phyloP scores from a whole-genome alignment of 176 grass and related monocot genomes.

The Tillandsia fasciculata region DNA sequence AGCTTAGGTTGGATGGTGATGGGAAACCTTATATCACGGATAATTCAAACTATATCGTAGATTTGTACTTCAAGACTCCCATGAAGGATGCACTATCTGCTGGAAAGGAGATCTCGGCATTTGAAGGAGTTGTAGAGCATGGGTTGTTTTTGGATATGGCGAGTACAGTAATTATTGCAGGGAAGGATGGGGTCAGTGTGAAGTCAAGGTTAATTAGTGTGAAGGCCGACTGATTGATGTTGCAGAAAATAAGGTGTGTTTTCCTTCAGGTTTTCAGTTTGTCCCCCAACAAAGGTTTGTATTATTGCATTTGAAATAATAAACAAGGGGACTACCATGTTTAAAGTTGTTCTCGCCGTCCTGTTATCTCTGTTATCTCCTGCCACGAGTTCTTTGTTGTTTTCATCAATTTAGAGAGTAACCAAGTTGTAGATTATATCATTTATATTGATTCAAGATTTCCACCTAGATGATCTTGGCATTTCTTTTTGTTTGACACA shows the following conservation, averaged over 20 bases:
- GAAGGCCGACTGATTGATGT: not conserved
- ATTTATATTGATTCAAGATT: too few relatives aligned
- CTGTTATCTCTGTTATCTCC: not conserved
- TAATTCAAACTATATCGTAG: conserved; percentile 38
- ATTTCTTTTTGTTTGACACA: too few relatives aligned
- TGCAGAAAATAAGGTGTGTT: not conserved
- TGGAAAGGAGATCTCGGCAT: conserved; percentile 55
- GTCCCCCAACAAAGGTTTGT: not conserved
- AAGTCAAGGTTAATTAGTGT: conserved; percentile 53
- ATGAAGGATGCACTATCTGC: conserved; percentile 70
- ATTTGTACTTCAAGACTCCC: conserved; percentile 85
- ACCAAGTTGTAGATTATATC: too few relatives aligned
- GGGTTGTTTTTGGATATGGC: conserved; percentile 91
- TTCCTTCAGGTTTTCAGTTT: not conserved
- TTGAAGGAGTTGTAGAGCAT: conserved; percentile 90
- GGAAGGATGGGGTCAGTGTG: conserved; percentile 69
- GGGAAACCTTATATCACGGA: not conserved
- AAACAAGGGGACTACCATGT: not conserved
- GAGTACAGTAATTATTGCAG: conserved; percentile 77
- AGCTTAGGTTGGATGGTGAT: not conserved
- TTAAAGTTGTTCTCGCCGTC: not conserved
- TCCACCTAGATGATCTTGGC: too few relatives aligned
- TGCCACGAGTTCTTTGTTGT: not conserved
- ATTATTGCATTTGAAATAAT: not conserved
- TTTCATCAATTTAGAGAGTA: too few relatives aligned